phyloP scores from a whole-genome alignment of 306 rosid genomes.

The Hippophae gyantsensis region DNA sequence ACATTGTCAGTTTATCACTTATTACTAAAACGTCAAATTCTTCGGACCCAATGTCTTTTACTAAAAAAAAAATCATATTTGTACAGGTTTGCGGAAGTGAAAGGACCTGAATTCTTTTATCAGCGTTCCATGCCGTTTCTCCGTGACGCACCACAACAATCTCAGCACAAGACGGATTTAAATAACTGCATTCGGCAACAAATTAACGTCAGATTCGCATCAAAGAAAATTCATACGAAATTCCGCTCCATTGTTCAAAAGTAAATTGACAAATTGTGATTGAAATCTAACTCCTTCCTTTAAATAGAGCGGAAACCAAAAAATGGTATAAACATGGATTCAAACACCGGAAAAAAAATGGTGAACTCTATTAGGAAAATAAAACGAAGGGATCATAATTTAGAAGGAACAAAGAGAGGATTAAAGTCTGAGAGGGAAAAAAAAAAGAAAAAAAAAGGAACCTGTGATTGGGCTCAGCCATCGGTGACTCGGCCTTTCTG shows the following conservation, averaged over 20 bases:
- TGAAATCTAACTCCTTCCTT: not conserved
- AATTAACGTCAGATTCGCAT: conserved; percentile 16
- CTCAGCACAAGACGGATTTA: conserved; percentile 47
- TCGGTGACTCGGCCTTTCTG: conserved; percentile 17
- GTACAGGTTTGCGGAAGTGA: conserved; percentile 1
- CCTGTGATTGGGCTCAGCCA: conserved; percentile 46
- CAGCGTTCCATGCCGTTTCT: conserved; percentile 81
- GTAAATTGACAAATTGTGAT: no score
- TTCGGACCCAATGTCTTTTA: not conserved
- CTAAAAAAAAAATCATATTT: not conserved
- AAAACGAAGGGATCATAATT: not conserved
- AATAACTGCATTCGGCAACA: conserved; percentile 23
- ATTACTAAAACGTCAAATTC: no score
- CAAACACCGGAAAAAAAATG: not conserved
- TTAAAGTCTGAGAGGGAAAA: not conserved
- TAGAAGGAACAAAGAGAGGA: not conserved
- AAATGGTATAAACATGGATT: not conserved
- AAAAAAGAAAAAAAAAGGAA: conserved; percentile 15
- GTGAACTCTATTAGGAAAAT: not conserved
- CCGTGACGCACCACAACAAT: conserved; percentile 82
- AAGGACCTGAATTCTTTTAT: conserved; percentile 67
- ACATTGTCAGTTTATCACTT: not conserved
- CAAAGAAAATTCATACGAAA: not conserved
- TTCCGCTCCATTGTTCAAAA: not conserved
- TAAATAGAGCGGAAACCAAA: not conserved